A percentile compares a stretch with the other conserved stretches of the same genome.
phyloP scores from a whole-genome alignment of 768 basidiomycete genomes.

The Amanita subjunquillea region DNA sequence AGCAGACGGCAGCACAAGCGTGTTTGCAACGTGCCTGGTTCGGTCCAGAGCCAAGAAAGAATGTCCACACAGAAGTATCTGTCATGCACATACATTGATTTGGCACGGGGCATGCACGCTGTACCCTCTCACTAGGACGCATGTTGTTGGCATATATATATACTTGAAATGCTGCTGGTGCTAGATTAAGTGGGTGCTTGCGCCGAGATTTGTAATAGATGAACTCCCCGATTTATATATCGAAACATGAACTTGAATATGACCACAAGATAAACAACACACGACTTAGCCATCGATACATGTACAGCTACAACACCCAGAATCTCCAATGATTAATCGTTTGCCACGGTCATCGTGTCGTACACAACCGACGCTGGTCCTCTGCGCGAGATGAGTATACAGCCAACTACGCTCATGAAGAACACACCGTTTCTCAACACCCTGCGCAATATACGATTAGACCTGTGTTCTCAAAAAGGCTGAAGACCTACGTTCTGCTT shows the following conservation, averaged over 20 bases:
- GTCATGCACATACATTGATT: background rate
- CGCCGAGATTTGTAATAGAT: too few species aligned
- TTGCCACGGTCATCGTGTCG: background rate
- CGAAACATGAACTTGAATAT: too few species aligned
- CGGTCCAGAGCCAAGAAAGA: background rate
- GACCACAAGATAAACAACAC: too few species aligned
- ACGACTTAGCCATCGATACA: background rate
- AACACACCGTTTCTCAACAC: conserved; percentile 12
- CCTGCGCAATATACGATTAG: conserved; percentile 5
- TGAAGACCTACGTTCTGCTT: conserved; percentile 21
- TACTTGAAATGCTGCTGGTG: background rate
- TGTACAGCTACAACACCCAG: background rate
- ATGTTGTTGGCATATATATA: background rate
- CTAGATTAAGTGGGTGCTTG: background rate
- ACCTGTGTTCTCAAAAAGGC: background rate
- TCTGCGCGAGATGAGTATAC: background rate
- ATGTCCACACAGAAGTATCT: background rate
- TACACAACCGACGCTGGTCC: conserved; percentile 2
- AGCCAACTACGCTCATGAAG: background rate
- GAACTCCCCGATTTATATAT: too few species aligned
- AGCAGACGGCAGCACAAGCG: background rate
- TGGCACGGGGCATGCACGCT: too few species aligned
- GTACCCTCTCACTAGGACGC: background rate
- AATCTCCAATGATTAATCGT: background rate
- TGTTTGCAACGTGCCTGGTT: background rate